These are phyloP conservation scores for Physaria fendleri DNA, from an alignment of 345 rosid genomes.

Conservation along the genomic window DNA sequence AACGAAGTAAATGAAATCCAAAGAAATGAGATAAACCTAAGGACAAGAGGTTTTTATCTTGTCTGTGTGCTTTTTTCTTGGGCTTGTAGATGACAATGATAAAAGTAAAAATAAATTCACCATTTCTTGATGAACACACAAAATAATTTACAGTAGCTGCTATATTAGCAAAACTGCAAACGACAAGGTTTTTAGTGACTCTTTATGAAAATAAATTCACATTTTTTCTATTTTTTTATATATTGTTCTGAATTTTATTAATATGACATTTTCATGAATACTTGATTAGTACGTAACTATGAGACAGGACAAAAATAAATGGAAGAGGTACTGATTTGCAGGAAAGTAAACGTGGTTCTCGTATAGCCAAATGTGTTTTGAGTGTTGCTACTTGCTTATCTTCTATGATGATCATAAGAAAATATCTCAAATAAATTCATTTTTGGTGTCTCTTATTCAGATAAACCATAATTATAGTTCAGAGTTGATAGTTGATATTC, in stretches of 20 bases:
- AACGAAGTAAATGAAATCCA: no score
- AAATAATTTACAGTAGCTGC: no score
- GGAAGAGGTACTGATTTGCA: conserved; percentile 24
- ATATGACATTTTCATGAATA: neutral
- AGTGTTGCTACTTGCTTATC: conserved; percentile 11
- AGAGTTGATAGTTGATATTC: no score
- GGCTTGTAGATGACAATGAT: neutral
- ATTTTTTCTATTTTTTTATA: no score
- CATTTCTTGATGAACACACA: conserved; percentile 24
- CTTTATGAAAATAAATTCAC: neutral
- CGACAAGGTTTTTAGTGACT: no score
- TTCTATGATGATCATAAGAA: conserved; percentile 10
- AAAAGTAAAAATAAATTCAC: neutral
- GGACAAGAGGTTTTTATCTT: conserved; percentile 12
- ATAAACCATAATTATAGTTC: no score
- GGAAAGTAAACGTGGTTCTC: conserved; percentile 27
- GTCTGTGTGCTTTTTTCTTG: neutral
- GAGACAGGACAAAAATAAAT: neutral
- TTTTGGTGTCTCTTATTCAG: no score
- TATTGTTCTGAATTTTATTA: neutral
- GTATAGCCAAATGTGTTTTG: conserved; percentile 20
- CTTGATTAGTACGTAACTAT: neutral
- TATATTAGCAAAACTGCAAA: no score
- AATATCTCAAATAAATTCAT: conserved; percentile 4
- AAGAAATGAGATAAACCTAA: neutral